Conservation (phyloP, 2,329 filamentous ascomycete species). For the Xylogone sp. region DNA sequence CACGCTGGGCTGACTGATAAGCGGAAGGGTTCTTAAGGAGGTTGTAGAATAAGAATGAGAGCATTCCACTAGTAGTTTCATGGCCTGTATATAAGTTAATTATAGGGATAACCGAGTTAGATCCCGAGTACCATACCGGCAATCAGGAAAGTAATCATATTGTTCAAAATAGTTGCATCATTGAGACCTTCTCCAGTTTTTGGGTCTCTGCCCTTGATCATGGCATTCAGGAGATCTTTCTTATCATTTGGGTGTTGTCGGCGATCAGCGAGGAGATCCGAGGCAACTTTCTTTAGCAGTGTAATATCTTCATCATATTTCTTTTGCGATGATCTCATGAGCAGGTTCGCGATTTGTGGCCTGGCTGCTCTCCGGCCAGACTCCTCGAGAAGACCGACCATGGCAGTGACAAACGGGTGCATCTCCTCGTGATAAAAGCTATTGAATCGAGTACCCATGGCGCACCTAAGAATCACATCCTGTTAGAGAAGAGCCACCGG, state of each 20-base stretch:
- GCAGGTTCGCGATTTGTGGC: constrained; percentile 41
- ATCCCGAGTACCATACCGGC: constrained; percentile 40
- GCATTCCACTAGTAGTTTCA: constrained; percentile 58
- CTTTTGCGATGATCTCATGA: constrained; percentile 38
- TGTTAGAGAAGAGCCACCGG: constrained; percentile 72
- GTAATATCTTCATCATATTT: constrained; percentile 51
- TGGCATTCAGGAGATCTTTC: constrained; percentile 64
- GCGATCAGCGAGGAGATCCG: constrained; percentile 55
- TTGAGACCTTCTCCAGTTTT: constrained; percentile 59
- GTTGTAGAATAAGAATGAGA: constrained; percentile 46
- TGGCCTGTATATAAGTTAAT: constrained; percentile 40
- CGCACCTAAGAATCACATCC: constrained; percentile 40
- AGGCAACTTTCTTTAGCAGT: constrained; percentile 48
- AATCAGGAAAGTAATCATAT: constrained; percentile 68
- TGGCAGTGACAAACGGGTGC: constrained; percentile 66
- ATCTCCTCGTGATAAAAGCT: constrained; percentile 64
- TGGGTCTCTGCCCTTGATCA: constrained; percentile 62
- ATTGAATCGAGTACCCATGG: constrained; percentile 75
- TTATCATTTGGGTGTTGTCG: constrained; percentile 51
- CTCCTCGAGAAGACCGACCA: constrained; percentile 60
- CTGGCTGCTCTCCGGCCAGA: constrained; percentile 47
- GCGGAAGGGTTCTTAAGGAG: constrained; percentile 44
- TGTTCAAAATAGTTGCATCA: constrained; percentile 59
- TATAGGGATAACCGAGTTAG: constrained; percentile 1
- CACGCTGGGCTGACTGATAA: constrained; percentile 42